Base-by-base conservation (phyloP, 257 asterid genomes). In the Jasminum sambac region DNA sequence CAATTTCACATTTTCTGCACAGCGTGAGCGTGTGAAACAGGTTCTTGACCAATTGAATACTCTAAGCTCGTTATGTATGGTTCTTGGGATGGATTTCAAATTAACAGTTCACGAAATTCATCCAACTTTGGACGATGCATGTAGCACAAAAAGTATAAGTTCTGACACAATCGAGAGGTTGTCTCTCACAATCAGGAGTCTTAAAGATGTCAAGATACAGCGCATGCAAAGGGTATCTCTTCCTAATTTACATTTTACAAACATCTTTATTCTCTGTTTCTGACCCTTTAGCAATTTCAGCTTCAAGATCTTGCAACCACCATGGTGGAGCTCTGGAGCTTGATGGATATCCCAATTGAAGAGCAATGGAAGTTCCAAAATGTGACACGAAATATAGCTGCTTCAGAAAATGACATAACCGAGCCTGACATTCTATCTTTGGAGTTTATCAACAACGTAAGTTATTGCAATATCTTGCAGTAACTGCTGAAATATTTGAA, bases 301-400 rank as follows among this genome's bases (percentile, higher is more conserved):
- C 89, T 93, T 80, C 94, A 90, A 90, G 87, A 82, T 80, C 89
- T 89, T 81, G 96, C 90, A 34, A 90, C 87, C 72, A 74, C 94
- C 81, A 79, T 90, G 90, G 83, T 89, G 14, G 96, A 93, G 82
- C 90, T 93, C 42, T 93, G 96, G 98, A 86, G 79, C 72, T 81
- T 93, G 81, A 90, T 93, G 96, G 96, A 90, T 77, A 85, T 94
- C 57, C 93, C 96, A 61, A 77, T 66, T 37, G 90, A 80, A 79
- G 97, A 91, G 82, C 96, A 89, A 69, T 87, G 81, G 17, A 74
- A 46, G 59, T 91, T 86, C 80, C 92, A 89, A 70, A 79, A 85
- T 72, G 87, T 87, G 67, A 88, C 85, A 10, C 68, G 79, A 48
- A 77, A 82, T 42, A 80, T 89, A 80, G 95, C 93, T 52, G 95